Conservation (phyloP, 345 rosid genomes). For the Crucihimalaya himalaica region DNA sequence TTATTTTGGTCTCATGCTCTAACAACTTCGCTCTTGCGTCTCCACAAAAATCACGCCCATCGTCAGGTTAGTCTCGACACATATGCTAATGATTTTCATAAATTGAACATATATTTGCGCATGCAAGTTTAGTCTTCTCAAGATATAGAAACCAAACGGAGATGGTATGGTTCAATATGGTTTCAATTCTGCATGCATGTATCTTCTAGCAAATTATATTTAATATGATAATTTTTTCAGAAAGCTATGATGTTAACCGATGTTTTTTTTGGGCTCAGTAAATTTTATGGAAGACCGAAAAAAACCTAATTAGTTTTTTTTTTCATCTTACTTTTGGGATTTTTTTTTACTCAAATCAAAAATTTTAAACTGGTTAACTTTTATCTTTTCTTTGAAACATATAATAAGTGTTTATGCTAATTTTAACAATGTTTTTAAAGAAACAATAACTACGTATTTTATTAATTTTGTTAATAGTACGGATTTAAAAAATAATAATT, state of each 20-base stretch:
- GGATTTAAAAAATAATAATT: no score
- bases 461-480: background rate
- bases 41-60: background rate
- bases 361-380: background rate
- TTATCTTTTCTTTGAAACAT: background rate
- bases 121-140: no score
- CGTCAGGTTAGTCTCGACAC: constrained; percentile 8
- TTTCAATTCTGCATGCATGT: no score
- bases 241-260: no score
- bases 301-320: background rate
- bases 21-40: background rate
- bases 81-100: background rate
- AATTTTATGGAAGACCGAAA: no score
- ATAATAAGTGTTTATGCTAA: background rate
- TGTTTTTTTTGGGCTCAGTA: no score
- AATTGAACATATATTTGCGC: background rate
- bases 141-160: no score
- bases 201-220: no score
- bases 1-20: background rate
- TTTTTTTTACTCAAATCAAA: background rate
- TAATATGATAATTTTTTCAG: no score
- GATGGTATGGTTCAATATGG: no score
- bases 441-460: no score
- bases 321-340: background rate
- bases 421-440: no score